phyloP scores from a whole-genome alignment of 2,329 filamentous ascomycete genomes.

The Phyllachora maydis region DNA sequence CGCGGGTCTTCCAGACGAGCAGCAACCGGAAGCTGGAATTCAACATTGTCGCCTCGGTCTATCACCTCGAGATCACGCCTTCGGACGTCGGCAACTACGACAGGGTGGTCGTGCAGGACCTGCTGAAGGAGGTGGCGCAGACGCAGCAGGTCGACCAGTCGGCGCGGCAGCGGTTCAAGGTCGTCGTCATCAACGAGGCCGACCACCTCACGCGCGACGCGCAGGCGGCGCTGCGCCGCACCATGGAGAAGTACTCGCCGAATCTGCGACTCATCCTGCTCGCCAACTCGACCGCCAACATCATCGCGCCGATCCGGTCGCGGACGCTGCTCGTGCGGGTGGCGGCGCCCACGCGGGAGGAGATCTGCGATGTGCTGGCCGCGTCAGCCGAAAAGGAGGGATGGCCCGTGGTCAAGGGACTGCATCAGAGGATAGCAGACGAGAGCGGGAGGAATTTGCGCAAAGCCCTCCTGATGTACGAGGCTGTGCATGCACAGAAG shows the following conservation, averaged over 20 bases:
- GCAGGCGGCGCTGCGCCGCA: conserved; percentile 80
- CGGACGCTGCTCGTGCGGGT: conserved; percentile 83
- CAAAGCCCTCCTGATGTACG: conserved; percentile 85
- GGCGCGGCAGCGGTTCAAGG: conserved; percentile 87
- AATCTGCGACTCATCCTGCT: conserved; percentile 82
- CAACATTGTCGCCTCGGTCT: conserved; percentile 93
- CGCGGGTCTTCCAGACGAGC: conserved; percentile 85
- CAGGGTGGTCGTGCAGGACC: conserved; percentile 82
- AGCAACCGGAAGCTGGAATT: conserved; percentile 97
- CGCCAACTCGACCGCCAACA: conserved; percentile 92
- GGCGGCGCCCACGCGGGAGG: conserved; percentile 64
- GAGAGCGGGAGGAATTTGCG: conserved; percentile 85
- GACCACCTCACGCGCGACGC: conserved; percentile 88
- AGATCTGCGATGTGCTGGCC: conserved; percentile 65
- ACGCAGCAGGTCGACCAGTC: conserved; percentile 94
- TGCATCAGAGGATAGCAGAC: conserved; percentile 71
- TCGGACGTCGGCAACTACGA: conserved; percentile 95
- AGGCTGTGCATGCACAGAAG: conserved; percentile 95
- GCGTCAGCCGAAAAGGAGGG: conserved; percentile 56
- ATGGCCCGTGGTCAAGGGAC: conserved; percentile 53
- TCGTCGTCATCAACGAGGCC: conserved; percentile 97
- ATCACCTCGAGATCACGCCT: conserved; percentile 95
- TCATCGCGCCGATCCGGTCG: conserved; percentile 93
- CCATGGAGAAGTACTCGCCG: conserved; percentile 98
- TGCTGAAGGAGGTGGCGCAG: conserved; percentile 94